phyloP scores from a whole-genome alignment of 352 stramenopile species.

The Sclerospora graminicola region DNA sequence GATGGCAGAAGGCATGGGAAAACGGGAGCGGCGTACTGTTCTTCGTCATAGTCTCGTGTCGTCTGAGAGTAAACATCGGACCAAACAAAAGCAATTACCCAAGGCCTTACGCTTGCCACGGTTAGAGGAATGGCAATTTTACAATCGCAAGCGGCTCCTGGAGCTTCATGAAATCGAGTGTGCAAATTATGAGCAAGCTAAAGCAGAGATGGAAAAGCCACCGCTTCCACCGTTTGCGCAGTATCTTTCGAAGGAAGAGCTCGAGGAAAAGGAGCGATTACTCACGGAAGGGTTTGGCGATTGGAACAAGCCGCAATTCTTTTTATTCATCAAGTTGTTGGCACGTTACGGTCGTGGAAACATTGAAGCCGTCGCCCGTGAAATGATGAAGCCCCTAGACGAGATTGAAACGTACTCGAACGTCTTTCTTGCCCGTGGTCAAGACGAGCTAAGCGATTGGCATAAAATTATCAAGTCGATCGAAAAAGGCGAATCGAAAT shows the following conservation, averaged over 20 bases:
- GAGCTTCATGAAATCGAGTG: slow-evolving; percentile 81
- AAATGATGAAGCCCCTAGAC: slow-evolving; percentile 77
- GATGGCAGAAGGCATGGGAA: slow-evolving; percentile 74
- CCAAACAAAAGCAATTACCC: slow-evolving; percentile 69
- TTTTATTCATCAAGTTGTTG: slow-evolving; percentile 78
- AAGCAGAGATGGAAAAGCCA: slow-evolving; percentile 66
- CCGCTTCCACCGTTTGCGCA: slow-evolving; percentile 56
- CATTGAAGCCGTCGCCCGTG: slow-evolving; percentile 61
- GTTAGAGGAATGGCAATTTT: slow-evolving; percentile 87
- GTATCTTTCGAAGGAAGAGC: slow-evolving; percentile 78
- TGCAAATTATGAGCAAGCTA: slow-evolving; percentile 68
- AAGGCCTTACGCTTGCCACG: slow-evolving; percentile 70
- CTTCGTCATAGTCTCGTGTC: slow-evolving; percentile 47
- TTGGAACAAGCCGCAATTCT: slow-evolving; percentile 86
- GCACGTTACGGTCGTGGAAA: slow-evolving; percentile 70
- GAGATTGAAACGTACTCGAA: slow-evolving; percentile 61
- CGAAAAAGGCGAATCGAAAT: slow-evolving; percentile 80
- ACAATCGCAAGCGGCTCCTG: slow-evolving; percentile 64
- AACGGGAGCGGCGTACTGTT: slow-evolving; percentile 72
- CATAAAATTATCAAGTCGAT: slow-evolving; percentile 81
- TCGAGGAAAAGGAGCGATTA: slow-evolving; percentile 89
- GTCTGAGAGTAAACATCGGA: slow-evolving; percentile 36
- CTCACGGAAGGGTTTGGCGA: slow-evolving; percentile 77
- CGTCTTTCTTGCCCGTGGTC: slow-evolving; percentile 57
- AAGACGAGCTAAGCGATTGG: slow-evolving; percentile 72